A percentile compares a stretch with the other conserved stretches of the same genome.
phyloP scores from a whole-genome alignment of 2,329 filamentous ascomycete genomes.

The Neocatenulostroma microsporum region DNA sequence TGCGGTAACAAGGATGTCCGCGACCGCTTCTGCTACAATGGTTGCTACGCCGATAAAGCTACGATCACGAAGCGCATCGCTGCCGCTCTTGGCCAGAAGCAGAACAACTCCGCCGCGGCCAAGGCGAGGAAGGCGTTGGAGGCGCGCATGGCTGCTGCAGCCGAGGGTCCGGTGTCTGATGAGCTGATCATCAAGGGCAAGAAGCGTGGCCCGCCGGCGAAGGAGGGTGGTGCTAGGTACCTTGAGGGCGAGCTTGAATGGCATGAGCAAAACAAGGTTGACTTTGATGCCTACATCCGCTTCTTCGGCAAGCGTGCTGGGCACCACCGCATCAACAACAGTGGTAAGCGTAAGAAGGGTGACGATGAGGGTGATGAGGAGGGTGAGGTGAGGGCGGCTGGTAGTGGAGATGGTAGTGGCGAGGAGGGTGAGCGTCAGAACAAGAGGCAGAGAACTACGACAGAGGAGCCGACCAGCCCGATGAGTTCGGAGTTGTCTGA shows the following conservation, averaged over 20 bases:
- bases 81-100: constrained; percentile 29
- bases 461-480: too few relatives aligned
- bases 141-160: background rate
- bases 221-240: constrained; percentile 4
- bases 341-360: constrained; percentile 1
- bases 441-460: too few relatives aligned
- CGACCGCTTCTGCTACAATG: constrained; percentile 29
- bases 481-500: too few relatives aligned
- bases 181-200: background rate
- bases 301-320: constrained; percentile 11
- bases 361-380: background rate
- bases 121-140: background rate
- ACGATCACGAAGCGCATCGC: constrained; percentile 31
- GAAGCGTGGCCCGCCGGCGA: background rate
- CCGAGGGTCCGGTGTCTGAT: background rate
- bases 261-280: constrained; percentile 12
- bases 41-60: constrained; percentile 28
- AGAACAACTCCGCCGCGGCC: constrained; percentile 11
- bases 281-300: constrained; percentile 15
- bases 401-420: constrained; percentile 4
- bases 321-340: background rate
- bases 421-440: constrained; percentile 8
- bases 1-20: constrained; percentile 28
- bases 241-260: constrained; percentile 9
- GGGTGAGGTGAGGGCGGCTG: background rate